Conservation (phyloP, 2,329 filamentous ascomycete species). For the Pseudohalonectria lignicola region DNA sequence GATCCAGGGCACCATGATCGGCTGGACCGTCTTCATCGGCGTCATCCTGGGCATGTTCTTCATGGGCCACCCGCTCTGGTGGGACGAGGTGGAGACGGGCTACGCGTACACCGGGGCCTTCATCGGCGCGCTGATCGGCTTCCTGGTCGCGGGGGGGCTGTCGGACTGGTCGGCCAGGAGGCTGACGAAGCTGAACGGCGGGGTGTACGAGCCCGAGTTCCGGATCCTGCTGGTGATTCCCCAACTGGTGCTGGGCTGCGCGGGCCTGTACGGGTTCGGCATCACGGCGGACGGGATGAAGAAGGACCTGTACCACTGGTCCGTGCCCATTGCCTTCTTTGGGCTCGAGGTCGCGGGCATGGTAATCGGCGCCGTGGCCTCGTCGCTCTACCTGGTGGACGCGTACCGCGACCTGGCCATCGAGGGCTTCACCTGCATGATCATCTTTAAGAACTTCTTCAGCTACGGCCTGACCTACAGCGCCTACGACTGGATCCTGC, state of each 20-base stretch:
- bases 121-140: slow-evolving; percentile 69
- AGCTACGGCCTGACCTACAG: slow-evolving; percentile 75
- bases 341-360: slow-evolving; percentile 77
- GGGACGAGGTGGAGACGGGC: slow-evolving; percentile 71
- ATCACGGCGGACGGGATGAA: slow-evolving; percentile 54
- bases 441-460: slow-evolving; percentile 94
- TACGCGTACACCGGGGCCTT: slow-evolving; percentile 82
- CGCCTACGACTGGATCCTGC: slow-evolving; percentile 72
- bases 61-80: slow-evolving; percentile 70
- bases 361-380: slow-evolving; percentile 82
- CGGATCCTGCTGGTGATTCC: slow-evolving; percentile 73
- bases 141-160: slow-evolving; percentile 61
- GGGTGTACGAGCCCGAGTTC: slow-evolving; percentile 87
- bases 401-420: slow-evolving; percentile 79
- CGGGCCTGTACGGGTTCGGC: slow-evolving; percentile 78
- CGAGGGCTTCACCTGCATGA: slow-evolving; percentile 79
- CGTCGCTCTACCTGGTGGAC: slow-evolving; percentile 82
- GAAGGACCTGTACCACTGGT: slow-evolving; percentile 50
- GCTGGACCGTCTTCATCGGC: slow-evolving; percentile 90
- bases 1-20: slow-evolving; percentile 77
- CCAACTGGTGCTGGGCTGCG: slow-evolving; percentile 65
- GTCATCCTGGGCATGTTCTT: slow-evolving; percentile 76
- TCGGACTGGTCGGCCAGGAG: slow-evolving; percentile 61
- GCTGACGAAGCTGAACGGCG: slow-evolving; percentile 65
- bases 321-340: slow-evolving; percentile 72